Evolutionary conservation across 2,329 filamentous ascomycete species (phyloP).

Genomic region (Paecilomyces sp.): DNA sequence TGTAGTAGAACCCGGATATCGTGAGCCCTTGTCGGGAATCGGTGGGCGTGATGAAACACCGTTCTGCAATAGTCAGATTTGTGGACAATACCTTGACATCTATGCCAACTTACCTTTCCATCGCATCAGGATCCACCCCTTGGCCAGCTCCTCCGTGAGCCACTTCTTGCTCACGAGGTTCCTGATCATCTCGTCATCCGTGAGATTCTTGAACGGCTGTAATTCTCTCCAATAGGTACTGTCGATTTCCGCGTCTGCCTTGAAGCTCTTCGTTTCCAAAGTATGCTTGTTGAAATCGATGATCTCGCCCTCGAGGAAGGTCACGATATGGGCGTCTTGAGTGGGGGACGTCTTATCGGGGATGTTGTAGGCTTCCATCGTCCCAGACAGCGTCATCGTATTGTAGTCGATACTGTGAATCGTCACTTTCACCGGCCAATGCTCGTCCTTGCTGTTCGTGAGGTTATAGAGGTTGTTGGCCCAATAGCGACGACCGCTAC

Average conservation of each 20-base stretch:
- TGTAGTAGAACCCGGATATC: conserved; percentile 46
- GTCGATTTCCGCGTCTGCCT: conserved; percentile 39
- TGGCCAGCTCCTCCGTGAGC: conserved; percentile 33
- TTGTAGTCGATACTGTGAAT: conserved; percentile 56
- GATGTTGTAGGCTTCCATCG: conserved; percentile 65
- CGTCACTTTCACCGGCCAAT: conserved; percentile 62
- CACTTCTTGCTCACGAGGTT: conserved; percentile 39
- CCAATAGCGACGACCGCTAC: conserved; percentile 28
- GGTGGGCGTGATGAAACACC: conserved; percentile 42
- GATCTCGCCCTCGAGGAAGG: conserved; percentile 62
- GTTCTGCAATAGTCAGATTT: conserved; percentile 23
- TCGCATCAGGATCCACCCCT: conserved; percentile 44
- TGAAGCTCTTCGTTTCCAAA: conserved; percentile 41
- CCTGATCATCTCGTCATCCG: conserved; percentile 37
- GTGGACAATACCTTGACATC: background rate
- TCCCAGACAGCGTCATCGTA: conserved; percentile 57
- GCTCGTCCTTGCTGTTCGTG: conserved; percentile 40
- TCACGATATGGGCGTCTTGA: conserved; percentile 49
- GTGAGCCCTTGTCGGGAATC: conserved; percentile 41
- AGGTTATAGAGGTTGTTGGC: conserved; percentile 20
- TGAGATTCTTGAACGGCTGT: conserved; percentile 40
- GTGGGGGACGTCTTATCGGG: conserved; percentile 43
- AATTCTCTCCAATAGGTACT: conserved; percentile 43
- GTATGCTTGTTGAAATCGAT: conserved; percentile 53
- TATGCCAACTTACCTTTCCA: conserved; percentile 38